Conservation (phyloP, 1,284 basidiomycete genomes). For the Pascua sp. region DNA sequence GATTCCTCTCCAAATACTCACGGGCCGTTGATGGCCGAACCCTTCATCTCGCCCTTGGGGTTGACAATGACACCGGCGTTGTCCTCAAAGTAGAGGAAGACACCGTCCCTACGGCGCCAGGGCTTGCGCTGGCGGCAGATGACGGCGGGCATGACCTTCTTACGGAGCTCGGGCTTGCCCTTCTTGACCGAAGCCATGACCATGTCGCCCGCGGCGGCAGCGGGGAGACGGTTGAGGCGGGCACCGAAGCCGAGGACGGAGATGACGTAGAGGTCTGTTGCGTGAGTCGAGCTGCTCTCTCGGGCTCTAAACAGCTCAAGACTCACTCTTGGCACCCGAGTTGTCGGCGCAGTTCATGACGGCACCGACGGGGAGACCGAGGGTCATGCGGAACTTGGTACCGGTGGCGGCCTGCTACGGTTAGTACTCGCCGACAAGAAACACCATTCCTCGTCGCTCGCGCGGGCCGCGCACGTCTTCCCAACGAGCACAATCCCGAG, state of each 20-base stretch:
- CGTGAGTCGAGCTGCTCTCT: neutral
- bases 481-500: too few species aligned
- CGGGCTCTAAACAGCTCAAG: too few species aligned
- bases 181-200: constrained; percentile 99
- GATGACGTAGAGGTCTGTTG: constrained; percentile 51
- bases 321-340: constrained; percentile 86
- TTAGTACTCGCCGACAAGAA: neutral
- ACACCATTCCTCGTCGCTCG: too few species aligned
- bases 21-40: constrained; percentile 96
- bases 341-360: constrained; percentile 99
- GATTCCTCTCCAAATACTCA: constrained; percentile 26
- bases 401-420: constrained; percentile 59
- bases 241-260: constrained; percentile 75
- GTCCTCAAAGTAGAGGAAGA: constrained; percentile 98
- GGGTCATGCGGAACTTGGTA: constrained; percentile 96
- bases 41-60: constrained; percentile 99
- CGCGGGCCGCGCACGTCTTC: too few species aligned
- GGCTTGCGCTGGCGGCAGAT: constrained; percentile 97
- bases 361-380: constrained; percentile 92
- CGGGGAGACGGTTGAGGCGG: constrained; percentile 94
- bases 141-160: constrained; percentile 99
- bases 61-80: constrained; percentile 97
- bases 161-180: constrained; percentile 98
- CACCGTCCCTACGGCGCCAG: constrained; percentile 96
- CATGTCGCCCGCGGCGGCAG: constrained; percentile 98